These are phyloP conservation scores for Trichosphaerium sp. DNA, from an alignment of 78 protist species.

Conservation along the genomic window DNA sequence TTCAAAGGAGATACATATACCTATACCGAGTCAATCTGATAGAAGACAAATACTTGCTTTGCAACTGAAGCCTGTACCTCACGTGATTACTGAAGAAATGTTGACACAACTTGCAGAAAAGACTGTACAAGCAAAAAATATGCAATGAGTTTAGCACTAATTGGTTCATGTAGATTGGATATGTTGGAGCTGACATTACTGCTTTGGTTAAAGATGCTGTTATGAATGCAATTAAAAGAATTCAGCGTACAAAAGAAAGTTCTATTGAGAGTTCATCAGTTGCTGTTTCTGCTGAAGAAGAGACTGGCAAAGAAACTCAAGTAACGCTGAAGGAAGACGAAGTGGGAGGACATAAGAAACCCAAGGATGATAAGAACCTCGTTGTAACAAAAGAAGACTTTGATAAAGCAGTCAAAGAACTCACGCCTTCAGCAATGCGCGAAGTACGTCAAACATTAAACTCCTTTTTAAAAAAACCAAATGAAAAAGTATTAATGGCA, in stretches of 20 bases:
- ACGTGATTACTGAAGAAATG: background rate
- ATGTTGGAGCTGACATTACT: constrained; percentile 85
- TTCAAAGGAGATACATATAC: constrained; percentile 84
- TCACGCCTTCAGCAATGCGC: constrained; percentile 48
- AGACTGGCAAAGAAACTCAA: background rate
- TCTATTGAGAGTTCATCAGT: background rate
- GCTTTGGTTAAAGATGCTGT: constrained; percentile 69
- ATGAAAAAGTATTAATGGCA: background rate
- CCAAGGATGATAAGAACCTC: background rate
- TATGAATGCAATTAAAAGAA: constrained; percentile 45
- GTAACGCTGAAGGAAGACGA: background rate
- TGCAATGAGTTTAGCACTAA: too few relatives aligned
- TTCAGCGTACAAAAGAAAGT: background rate
- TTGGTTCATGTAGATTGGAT: too few relatives aligned
- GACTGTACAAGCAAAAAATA: too few relatives aligned
- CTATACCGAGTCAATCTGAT: constrained; percentile 44
- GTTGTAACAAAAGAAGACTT: constrained; percentile 17
- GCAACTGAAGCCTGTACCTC: constrained; percentile 3
- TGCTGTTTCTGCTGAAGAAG: background rate
- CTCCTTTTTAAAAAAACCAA: background rate
- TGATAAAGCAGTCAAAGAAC: background rate
- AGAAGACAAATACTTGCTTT: constrained; percentile 35
- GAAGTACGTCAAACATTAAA: background rate
- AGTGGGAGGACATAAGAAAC: background rate
- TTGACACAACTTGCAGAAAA: constrained; percentile 23